Evolutionary conservation across 768 basidiomycete genomes (phyloP).

Genomic region (Amanita subjunquillea): DNA sequence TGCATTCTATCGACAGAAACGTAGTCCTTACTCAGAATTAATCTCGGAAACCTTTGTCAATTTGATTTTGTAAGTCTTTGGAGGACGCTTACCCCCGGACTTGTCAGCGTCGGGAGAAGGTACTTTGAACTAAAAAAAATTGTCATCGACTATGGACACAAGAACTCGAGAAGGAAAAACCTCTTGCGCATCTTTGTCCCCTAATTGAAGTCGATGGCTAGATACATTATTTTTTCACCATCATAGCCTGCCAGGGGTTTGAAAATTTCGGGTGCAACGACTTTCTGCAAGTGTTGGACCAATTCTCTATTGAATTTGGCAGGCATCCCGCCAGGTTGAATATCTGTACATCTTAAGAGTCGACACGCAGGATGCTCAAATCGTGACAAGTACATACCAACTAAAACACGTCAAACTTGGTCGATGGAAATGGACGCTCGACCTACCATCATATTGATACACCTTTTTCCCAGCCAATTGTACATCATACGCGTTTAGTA

Average conservation of each 20-base stretch:
- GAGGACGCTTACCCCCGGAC: conserved; percentile 28
- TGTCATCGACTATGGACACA: neutral
- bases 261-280: conserved; percentile 52
- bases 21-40: conserved; percentile 27
- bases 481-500: conserved; percentile 43
- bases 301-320: conserved; percentile 53
- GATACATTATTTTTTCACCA: conserved; percentile 71
- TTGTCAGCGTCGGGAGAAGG: conserved; percentile 29
- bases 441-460: conserved; percentile 59
- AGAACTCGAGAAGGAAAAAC: conserved; percentile 17
- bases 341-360: neutral
- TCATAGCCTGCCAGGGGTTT: conserved; percentile 69
- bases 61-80: conserved; percentile 60
- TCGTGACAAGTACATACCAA: conserved; percentile 18
- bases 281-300: conserved; percentile 50
- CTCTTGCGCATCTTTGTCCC: conserved; percentile 37
- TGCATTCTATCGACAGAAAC: neutral
- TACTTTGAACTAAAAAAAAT: conserved; percentile 47
- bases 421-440: neutral
- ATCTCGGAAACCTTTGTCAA: conserved; percentile 48
- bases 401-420: conserved; percentile 10
- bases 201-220: conserved; percentile 49
- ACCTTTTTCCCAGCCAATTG: conserved; percentile 42
- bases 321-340: neutral
- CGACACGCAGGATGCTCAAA: neutral